phyloP scores from a whole-genome alignment of 2,329 filamentous ascomycete species.

The Fusarium sp. region DNA sequence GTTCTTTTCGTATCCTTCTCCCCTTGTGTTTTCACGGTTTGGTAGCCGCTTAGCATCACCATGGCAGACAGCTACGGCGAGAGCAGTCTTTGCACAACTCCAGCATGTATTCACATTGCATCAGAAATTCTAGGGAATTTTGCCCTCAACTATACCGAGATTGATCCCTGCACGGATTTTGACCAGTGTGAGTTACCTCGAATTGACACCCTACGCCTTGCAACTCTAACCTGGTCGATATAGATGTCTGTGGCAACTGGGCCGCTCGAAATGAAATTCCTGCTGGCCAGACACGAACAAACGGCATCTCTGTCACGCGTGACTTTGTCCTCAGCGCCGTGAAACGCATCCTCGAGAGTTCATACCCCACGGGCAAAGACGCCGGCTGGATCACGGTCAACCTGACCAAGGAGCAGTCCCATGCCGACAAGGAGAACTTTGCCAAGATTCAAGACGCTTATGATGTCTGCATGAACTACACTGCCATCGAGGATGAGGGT shows the following conservation, averaged over 20 bases:
- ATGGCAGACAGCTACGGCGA: background rate
- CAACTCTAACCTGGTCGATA: background rate
- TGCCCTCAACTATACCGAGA: constrained; percentile 62
- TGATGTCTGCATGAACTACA: constrained; percentile 73
- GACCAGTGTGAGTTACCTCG: constrained; percentile 60
- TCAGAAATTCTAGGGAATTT: constrained; percentile 46
- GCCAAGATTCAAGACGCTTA: constrained; percentile 74
- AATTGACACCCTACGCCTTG: background rate
- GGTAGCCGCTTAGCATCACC: background rate
- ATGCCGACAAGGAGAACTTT: constrained; percentile 70
- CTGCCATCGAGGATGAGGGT: constrained; percentile 65
- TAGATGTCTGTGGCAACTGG: constrained; percentile 73
- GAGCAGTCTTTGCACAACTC: constrained; percentile 33
- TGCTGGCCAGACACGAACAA: constrained; percentile 62
- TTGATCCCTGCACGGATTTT: constrained; percentile 78
- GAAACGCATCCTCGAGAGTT: constrained; percentile 48
- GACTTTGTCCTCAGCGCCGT: constrained; percentile 32
- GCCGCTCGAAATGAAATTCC: constrained; percentile 72
- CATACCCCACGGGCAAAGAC: constrained; percentile 67
- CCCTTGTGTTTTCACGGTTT: background rate
- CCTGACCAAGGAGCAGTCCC: constrained; percentile 50
- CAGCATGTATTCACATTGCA: constrained; percentile 47
- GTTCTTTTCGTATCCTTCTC: background rate
- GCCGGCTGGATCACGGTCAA: constrained; percentile 21
- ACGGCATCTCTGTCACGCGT: background rate